A percentile compares a stretch with the other conserved stretches of the same genome.
Conservation (phyloP, 208 protist species). For the Acanthamoeba healyi region DNA sequence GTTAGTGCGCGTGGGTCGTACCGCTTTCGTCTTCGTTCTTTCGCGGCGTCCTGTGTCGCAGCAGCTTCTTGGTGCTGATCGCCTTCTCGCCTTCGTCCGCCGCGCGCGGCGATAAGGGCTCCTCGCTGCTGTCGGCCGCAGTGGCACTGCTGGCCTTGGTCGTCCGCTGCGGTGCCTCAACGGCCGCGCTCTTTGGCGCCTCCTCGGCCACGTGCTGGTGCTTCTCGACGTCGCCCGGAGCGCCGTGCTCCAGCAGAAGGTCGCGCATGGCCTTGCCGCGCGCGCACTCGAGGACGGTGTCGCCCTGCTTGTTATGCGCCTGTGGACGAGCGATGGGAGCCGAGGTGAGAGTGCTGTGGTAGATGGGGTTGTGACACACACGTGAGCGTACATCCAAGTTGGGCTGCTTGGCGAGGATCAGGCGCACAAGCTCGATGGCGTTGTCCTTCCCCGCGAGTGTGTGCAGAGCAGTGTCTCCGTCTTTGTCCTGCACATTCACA, state of each 20-base stretch:
- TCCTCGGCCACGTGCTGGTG: too few species aligned
- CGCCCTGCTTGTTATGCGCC: constrained; percentile 17
- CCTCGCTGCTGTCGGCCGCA: too few species aligned
- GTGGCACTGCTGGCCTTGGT: too few species aligned
- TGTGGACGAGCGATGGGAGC: too few species aligned
- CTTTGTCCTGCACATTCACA: background rate
- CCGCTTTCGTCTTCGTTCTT: background rate
- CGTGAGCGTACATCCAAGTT: background rate
- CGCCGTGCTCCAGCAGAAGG: background rate
- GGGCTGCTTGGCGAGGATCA: constrained; percentile 8
- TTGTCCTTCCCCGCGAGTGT: background rate
- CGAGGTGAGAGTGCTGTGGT: too few species aligned
- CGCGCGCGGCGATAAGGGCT: too few species aligned
- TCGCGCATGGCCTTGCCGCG: background rate
- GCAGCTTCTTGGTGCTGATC: too few species aligned
- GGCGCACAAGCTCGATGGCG: background rate
- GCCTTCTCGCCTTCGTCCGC: too few species aligned
- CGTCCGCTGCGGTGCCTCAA: too few species aligned
- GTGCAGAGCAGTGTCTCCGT: constrained; percentile 5
- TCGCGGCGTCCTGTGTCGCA: background rate
- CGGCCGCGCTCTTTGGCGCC: too few species aligned
- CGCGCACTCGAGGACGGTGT: constrained; percentile 9
- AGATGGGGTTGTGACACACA: too few species aligned
- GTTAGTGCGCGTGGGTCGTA: background rate
- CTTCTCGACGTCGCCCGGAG: background rate